phyloP scores from a whole-genome alignment of 1,139 yeast genomes.

The Meyerozyma carpophila region DNA sequence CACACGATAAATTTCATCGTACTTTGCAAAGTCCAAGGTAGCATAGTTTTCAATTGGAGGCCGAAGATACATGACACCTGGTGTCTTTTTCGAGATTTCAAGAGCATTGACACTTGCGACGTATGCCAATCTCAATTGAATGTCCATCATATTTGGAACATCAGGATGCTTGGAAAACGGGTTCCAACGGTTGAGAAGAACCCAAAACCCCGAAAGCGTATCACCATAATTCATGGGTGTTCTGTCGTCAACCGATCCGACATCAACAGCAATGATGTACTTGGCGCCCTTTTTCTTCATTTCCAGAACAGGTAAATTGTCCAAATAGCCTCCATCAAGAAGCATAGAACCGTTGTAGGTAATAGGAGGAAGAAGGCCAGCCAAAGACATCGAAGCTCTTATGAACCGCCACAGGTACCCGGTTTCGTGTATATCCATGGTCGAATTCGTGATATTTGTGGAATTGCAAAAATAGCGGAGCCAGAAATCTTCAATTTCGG shows the following conservation, averaged over 20 bases:
- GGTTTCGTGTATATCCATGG: conserved; percentile 88
- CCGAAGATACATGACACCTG: conserved; percentile 84
- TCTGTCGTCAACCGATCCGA: conserved; percentile 89
- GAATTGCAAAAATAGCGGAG: conserved; percentile 82
- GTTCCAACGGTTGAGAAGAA: conserved; percentile 79
- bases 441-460: conserved; percentile 92
- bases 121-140: conserved; percentile 88
- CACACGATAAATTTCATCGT: conserved; percentile 80
- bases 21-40: conserved; percentile 86
- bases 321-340: conserved; percentile 93
- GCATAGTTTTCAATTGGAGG: conserved; percentile 94
- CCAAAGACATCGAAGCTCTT: conserved; percentile 94
- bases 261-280: conserved; percentile 91
- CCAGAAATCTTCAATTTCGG: conserved; percentile 96
- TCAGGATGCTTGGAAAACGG: conserved; percentile 85
- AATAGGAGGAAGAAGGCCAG: conserved; percentile 88
- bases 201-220: conserved; percentile 90
- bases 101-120: conserved; percentile 93
- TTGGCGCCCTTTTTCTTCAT: conserved; percentile 88
- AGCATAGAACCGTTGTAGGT: conserved; percentile 89
- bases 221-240: conserved; percentile 93
- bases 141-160: conserved; percentile 92
- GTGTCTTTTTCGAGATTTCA: conserved; percentile 77
- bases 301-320: conserved; percentile 85
- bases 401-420: conserved; percentile 97